Base-by-base conservation (phyloP, 768 basidiomycete genomes). In the Leucosporidium creatinivorum region DNA sequence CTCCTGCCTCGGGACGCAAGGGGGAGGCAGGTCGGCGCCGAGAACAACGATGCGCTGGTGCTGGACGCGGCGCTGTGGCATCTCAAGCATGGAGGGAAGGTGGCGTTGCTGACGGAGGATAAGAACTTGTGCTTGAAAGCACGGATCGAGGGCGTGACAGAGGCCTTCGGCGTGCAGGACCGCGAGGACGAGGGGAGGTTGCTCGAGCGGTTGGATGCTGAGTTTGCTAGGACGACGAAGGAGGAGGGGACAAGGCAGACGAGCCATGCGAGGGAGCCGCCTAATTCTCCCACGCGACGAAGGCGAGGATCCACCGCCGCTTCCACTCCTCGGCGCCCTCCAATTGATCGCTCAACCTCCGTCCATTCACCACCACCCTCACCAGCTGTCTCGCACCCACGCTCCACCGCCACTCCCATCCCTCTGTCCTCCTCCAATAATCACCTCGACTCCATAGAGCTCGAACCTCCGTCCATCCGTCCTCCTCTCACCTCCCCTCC, bases 21-120 rank as follows among this genome's bases (percentile, higher is more conserved):
- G 15, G 19, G 3, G 4, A 19, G 1, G 47, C 39, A 44, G 39
- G 13, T 44, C 13, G 39, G 39, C 39, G 68, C 49, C 58, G 66
- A 55, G 47, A 58, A 65, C 57, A 71, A 71, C 63, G 69, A 71
- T 57, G 55, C 63, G 18, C 30, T 65, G 17, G 69, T 71, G 3
- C 66, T 71, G 49, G 69, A 71, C 47, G 66, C 66, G 9, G 66
- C 66, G 1, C 28, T 64, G 15, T 71, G 26, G 39, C 21, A 33
- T 18, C 25, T 8, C 6, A 10, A 31, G 23, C 3, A 15, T 47
- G 9, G 48, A 39, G 26, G 23, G 19, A 10, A 25, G 33, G 61
- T 61, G 47, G 63, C 65, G 1, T 54, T 71, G 25, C 47, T 71
- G 1, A 55, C 66, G 18, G 63, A 71, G 36, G 69, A 71, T 52